These are phyloP conservation scores for Pyracantha coccinea DNA, from an alignment of 331 rosid species.

Conservation along the genomic window DNA sequence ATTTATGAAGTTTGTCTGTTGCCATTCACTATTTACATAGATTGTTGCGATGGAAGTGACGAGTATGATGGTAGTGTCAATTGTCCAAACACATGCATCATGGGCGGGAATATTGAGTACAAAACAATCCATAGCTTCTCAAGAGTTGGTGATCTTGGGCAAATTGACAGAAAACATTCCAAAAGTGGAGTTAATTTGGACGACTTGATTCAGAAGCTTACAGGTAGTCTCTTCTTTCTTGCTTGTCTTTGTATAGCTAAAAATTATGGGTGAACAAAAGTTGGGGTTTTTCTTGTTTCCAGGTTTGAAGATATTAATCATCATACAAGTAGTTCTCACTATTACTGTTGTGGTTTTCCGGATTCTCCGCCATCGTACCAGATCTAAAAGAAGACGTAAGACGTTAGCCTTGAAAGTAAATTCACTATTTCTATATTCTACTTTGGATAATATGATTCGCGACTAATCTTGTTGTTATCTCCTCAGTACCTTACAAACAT, in stretches of 20 bases:
- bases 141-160: conserved; percentile 10
- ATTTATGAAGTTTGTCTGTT: neutral
- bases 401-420: conserved; percentile 20
- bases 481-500: neutral
- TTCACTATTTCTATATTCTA: neutral
- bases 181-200: conserved; percentile 34
- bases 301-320: conserved; percentile 62
- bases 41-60: conserved; percentile 97
- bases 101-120: conserved; percentile 63
- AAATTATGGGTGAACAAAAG: neutral
- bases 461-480: neutral
- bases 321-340: conserved; percentile 45
- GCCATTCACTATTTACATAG: conserved; percentile 33
- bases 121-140: conserved; percentile 24
- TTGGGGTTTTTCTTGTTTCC: conserved; percentile 18
- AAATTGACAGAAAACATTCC: conserved; percentile 18
- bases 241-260: neutral
- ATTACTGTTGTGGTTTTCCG: conserved; percentile 23
- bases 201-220: conserved; percentile 44
- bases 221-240: conserved; percentile 31
- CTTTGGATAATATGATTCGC: neutral
- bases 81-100: conserved; percentile 76
- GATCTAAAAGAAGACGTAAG: conserved; percentile 54
- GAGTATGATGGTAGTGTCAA: conserved; percentile 56
- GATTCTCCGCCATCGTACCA: conserved; percentile 25